Conservation (phyloP, 805 yeast genomes). For the Wickerhamiella siamensis region DNA sequence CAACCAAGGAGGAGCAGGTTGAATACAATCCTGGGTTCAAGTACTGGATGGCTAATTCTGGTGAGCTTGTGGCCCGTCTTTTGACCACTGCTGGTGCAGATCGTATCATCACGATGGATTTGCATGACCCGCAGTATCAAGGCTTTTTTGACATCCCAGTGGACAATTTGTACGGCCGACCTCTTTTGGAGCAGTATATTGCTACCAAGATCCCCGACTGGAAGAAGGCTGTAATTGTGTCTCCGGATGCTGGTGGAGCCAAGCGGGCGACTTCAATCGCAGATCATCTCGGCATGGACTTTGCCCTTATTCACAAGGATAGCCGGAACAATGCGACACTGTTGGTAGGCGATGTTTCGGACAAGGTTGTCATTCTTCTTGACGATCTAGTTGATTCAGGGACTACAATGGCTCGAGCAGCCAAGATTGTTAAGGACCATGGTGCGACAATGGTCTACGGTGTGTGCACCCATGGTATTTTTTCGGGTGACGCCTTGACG, state of each 20-base stretch:
- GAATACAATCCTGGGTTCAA: slow-evolving; percentile 1
- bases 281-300: slow-evolving; percentile 72
- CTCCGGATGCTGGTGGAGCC: slow-evolving; percentile 99
- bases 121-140: slow-evolving; percentile 96
- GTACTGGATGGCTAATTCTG: slow-evolving; percentile 89
- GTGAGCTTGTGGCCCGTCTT: slow-evolving; percentile 78
- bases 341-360: slow-evolving; percentile 90
- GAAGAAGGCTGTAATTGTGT: slow-evolving; percentile 75
- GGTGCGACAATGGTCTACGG: slow-evolving; percentile 84
- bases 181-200: slow-evolving; percentile 75
- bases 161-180: slow-evolving; percentile 82
- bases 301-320: slow-evolving; percentile 93
- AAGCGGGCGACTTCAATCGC: slow-evolving; percentile 92
- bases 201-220: slow-evolving; percentile 62
- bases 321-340: slow-evolving; percentile 50
- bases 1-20: not conserved
- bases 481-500: slow-evolving; percentile 79
- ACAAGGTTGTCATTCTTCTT: slow-evolving; percentile 71
- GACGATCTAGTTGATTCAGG: slow-evolving; percentile 95
- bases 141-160: slow-evolving; percentile 96
- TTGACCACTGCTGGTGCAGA: slow-evolving; percentile 90
- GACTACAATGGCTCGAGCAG: slow-evolving; percentile 82
- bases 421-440: slow-evolving; percentile 77
- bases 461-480: slow-evolving; percentile 80
- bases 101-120: slow-evolving; percentile 92